phyloP scores from a whole-genome alignment of 2,329 filamentous ascomycete genomes.

The Alternaria arbusti region DNA sequence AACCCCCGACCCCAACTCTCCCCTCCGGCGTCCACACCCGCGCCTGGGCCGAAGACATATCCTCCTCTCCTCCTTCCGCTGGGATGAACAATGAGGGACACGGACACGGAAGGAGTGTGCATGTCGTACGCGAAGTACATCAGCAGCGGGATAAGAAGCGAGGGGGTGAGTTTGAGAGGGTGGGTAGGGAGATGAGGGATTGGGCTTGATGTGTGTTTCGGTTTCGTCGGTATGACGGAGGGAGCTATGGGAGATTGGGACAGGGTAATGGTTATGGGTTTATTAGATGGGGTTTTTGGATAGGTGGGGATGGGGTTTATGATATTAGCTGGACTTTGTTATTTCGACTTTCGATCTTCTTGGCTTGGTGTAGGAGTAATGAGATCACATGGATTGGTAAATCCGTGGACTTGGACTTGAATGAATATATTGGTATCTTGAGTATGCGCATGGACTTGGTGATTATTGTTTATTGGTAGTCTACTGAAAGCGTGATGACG shows the following conservation, averaged over 20 bases:
- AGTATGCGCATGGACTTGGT: neutral
- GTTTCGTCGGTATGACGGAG: neutral
- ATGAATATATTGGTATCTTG: neutral
- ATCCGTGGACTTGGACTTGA: neutral
- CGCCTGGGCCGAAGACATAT: slow-evolving; percentile 31
- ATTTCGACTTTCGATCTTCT: neutral
- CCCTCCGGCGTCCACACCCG: slow-evolving; percentile 23
- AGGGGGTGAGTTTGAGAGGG: slow-evolving; percentile 5
- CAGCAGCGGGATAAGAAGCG: slow-evolving; percentile 18
- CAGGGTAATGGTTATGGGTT: neutral
- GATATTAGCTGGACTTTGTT: neutral
- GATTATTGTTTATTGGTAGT: neutral
- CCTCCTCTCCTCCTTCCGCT: neutral
- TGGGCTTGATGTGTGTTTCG: slow-evolving; percentile 11
- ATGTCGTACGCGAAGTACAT: slow-evolving; percentile 36
- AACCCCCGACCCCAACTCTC: neutral
- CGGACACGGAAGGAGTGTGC: slow-evolving; percentile 20
- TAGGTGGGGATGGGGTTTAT: neutral
- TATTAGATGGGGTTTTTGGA: neutral
- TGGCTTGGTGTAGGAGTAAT: neutral
- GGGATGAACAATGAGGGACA: neutral
- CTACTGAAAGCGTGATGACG: neutral
- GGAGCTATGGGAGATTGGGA: neutral
- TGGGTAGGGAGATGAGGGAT: slow-evolving; percentile 7
- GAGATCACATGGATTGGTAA: neutral